Evolutionary conservation across 257 asterid species (phyloP).

Genomic region (Prunella vulgaris): DNA sequence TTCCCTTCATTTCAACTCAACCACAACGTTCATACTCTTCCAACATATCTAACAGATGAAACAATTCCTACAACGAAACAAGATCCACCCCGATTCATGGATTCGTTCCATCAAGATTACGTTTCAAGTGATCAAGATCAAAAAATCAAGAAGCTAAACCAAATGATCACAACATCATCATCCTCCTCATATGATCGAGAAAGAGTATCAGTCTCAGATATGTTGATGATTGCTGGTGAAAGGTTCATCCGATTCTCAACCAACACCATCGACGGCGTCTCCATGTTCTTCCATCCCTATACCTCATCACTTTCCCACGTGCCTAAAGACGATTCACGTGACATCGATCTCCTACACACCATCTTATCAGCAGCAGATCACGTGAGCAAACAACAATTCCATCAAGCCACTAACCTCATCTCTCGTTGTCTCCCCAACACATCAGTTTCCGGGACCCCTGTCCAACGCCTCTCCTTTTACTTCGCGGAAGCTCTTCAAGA

Average conservation of each 20-base stretch:
- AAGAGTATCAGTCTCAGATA: conserved; percentile 41
- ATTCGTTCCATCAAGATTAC: neutral
- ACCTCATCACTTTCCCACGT: conserved; percentile 41
- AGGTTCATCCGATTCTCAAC: conserved; percentile 53
- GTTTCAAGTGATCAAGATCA: neutral
- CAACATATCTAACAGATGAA: neutral
- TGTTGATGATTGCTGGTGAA: conserved; percentile 52
- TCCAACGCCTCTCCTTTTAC: conserved; percentile 50
- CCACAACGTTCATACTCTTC: neutral
- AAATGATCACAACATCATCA: neutral
- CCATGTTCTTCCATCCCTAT: conserved; percentile 53
- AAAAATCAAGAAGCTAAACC: no score
- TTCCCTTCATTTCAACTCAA: conserved; percentile 18
- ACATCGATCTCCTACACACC: conserved; percentile 42
- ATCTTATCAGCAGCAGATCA: conserved; percentile 58
- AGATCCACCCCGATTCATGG: conserved; percentile 19
- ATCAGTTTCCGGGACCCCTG: conserved; percentile 40
- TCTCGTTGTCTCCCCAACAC: conserved; percentile 39
- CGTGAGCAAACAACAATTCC: conserved; percentile 30
- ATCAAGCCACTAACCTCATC: conserved; percentile 34
- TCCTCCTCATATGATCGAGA: neutral
- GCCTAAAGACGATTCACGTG: conserved; percentile 40
- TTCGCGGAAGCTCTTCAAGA: conserved; percentile 48
- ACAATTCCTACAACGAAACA: neutral
- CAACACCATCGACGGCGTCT: conserved; percentile 39